These are phyloP conservation scores for Penicillium macrosclerotiorum DNA, from an alignment of 495 filamentous ascomycete species.

Conservation along the genomic window DNA sequence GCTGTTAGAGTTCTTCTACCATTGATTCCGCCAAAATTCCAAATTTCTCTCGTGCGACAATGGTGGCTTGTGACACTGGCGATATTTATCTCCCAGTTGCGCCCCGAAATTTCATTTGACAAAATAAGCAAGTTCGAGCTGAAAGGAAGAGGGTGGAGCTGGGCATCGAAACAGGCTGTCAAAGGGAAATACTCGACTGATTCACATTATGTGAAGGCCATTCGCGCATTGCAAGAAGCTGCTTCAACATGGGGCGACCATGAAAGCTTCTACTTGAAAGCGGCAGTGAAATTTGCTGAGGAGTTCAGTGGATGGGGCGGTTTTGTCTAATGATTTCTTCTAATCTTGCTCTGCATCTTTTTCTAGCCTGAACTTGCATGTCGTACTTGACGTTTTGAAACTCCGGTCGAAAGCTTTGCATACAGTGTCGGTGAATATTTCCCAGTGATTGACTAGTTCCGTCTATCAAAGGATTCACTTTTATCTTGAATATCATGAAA, in stretches of 20 bases:
- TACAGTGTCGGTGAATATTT: no score
- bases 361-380: no score
- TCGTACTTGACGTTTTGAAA: no score
- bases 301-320: constrained; percentile 77
- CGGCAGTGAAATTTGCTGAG: constrained; percentile 74
- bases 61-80: constrained; percentile 86
- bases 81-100: constrained; percentile 71
- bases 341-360: no score
- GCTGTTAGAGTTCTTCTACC: constrained; percentile 85
- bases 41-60: constrained; percentile 68
- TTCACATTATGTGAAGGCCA: constrained; percentile 79
- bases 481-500: no score
- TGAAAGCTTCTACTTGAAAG: constrained; percentile 70
- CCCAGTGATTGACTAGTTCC: no score
- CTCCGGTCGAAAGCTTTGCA: no score
- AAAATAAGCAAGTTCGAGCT: constrained; percentile 59
- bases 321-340: constrained; percentile 45
- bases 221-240: constrained; percentile 71
- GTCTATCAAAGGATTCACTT: no score
- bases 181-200: constrained; percentile 64
- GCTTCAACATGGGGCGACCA: constrained; percentile 82
- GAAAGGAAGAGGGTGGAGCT: constrained; percentile 69
- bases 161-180: constrained; percentile 66
- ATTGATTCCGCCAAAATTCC: constrained; percentile 67
- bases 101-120: constrained; percentile 67